Conservation (phyloP, 306 rosid genomes). For the Glycine soja region DNA sequence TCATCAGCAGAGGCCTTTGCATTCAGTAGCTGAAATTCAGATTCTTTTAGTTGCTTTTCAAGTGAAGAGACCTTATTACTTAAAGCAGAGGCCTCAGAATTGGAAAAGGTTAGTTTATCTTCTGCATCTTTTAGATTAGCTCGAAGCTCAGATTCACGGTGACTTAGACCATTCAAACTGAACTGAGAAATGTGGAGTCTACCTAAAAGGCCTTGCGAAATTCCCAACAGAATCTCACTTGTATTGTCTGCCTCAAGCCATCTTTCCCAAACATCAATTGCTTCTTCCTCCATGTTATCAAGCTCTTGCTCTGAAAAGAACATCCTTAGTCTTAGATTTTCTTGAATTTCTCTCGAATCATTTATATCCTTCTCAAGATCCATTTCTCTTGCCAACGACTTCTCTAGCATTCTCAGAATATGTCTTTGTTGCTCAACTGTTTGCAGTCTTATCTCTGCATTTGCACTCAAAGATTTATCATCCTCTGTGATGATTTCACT, state of each 20-base stretch:
- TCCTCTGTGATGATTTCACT: slow-evolving; percentile 44
- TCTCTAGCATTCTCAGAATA: slow-evolving; percentile 81
- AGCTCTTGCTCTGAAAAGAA: slow-evolving; percentile 58
- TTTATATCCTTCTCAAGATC: slow-evolving; percentile 75
- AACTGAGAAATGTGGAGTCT: slow-evolving; percentile 66
- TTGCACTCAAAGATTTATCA: slow-evolving; percentile 48
- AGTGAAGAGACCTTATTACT: slow-evolving; percentile 56
- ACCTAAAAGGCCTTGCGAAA: slow-evolving; percentile 76
- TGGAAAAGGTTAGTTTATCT: slow-evolving; percentile 56
- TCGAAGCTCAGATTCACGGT: slow-evolving; percentile 68
- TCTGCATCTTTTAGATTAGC: slow-evolving; percentile 61
- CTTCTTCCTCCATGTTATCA: slow-evolving; percentile 69
- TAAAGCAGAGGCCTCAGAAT: slow-evolving; percentile 53
- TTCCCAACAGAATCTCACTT: slow-evolving; percentile 61
- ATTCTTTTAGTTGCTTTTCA: slow-evolving; percentile 63
- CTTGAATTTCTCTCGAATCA: slow-evolving; percentile 63
- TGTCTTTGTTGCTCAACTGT: slow-evolving; percentile 72
- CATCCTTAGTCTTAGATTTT: slow-evolving; percentile 50
- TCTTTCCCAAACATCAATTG: slow-evolving; percentile 62
- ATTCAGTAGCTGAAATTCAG: slow-evolving; percentile 48
- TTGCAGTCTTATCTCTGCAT: slow-evolving; percentile 59
- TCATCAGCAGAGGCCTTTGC: slow-evolving; percentile 47
- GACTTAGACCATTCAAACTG: slow-evolving; percentile 57
- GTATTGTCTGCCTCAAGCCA: slow-evolving; percentile 73
- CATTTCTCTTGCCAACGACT: slow-evolving; percentile 78